These are phyloP conservation scores for Helianthus annuus DNA, from an alignment of 129 eudicot species.

Conservation along the genomic window DNA sequence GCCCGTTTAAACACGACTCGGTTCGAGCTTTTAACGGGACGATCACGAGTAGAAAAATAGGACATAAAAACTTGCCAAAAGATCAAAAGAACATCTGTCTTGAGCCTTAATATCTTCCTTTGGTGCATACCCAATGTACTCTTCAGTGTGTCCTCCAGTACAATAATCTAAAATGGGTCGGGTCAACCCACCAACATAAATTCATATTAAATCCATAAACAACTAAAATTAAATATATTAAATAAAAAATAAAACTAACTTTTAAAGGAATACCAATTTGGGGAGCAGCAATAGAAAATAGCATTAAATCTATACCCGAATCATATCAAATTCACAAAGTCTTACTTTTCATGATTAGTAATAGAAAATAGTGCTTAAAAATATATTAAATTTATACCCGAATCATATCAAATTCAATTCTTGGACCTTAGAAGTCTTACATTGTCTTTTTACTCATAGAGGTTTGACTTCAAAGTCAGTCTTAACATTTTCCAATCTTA, in stretches of 20 bases:
- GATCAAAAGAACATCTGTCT: slow-evolving; percentile 80
- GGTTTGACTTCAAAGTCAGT: too few species aligned
- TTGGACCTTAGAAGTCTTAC: too few species aligned
- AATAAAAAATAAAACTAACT: slow-evolving; percentile 41
- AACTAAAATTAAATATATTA: not conserved
- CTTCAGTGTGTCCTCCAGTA: slow-evolving; percentile 85
- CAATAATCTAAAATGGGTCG: slow-evolving; percentile 52
- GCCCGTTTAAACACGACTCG: not conserved
- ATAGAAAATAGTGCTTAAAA: too few species aligned
- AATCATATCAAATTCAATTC: too few species aligned
- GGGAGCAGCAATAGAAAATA: slow-evolving; percentile 99
- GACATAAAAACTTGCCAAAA: slow-evolving; percentile 52
- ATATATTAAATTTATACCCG: too few species aligned
- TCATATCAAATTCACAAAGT: too few species aligned
- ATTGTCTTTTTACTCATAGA: too few species aligned
- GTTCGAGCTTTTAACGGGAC: too few species aligned
- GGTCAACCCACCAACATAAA: not conserved
- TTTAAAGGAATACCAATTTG: slow-evolving; percentile 89
- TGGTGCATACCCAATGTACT: slow-evolving; percentile 79
- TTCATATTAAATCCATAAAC: not conserved
- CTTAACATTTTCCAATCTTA: too few species aligned
- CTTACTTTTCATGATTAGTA: too few species aligned
- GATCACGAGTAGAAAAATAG: not conserved
- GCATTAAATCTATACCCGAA: too few species aligned
- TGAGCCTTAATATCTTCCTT: slow-evolving; percentile 72